A percentile compares a stretch with the other conserved stretches of the same genome.
Evolutionary conservation across 2,329 filamentous ascomycete genomes (phyloP).

Genomic region (Paecilomyces variotii): DNA sequence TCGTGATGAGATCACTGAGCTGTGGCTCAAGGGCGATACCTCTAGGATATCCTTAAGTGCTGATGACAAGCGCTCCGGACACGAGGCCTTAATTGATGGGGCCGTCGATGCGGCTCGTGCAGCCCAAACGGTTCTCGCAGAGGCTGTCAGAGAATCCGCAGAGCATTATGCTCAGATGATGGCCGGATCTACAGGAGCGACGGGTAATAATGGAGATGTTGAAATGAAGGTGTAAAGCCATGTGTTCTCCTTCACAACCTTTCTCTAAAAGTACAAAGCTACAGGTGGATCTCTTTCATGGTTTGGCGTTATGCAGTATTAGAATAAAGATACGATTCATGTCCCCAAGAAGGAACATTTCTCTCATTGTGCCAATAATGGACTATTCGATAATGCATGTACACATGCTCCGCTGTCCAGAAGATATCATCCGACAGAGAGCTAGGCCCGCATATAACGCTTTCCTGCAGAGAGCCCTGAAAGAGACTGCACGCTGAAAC

Average conservation of each 20-base stretch:
- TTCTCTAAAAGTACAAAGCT: neutral
- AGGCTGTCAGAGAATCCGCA: constrained; percentile 53
- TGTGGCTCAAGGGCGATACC: constrained; percentile 81
- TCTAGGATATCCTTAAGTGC: constrained; percentile 21
- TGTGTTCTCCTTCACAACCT: constrained; percentile 4
- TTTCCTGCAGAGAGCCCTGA: neutral
- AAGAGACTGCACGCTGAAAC: neutral
- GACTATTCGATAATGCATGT: neutral
- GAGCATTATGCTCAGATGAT: constrained; percentile 25
- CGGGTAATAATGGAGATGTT: constrained; percentile 11
- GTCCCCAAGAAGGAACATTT: neutral
- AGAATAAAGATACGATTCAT: neutral
- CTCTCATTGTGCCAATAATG: neutral
- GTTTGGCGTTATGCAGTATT: neutral
- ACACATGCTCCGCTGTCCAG: neutral
- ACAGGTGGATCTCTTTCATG: neutral
- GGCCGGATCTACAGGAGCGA: constrained; percentile 1
- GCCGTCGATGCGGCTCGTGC: constrained; percentile 56
- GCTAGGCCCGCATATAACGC: neutral
- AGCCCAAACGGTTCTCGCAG: constrained; percentile 51
- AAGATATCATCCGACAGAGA: neutral
- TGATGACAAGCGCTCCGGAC: constrained; percentile 29
- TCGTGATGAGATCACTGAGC: constrained; percentile 83
- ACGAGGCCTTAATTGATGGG: constrained; percentile 52
- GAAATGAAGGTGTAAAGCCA: constrained; percentile 20